Conservation (phyloP, 768 basidiomycete genomes). For the Daedaleopsis sinensis region DNA sequence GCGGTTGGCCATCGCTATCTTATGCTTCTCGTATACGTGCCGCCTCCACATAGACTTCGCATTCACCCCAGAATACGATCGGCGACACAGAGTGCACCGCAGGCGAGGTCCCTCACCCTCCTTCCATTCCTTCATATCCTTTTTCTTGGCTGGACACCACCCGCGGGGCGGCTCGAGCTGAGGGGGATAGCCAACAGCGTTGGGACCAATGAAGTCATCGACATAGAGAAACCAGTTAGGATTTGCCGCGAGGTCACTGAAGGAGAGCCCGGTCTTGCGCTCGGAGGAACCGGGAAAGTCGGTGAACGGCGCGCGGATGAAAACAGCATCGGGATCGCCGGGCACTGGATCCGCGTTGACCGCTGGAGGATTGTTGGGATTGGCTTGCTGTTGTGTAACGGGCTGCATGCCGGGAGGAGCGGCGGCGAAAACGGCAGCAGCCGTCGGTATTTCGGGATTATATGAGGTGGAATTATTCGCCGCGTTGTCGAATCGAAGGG, state of each 20-base stretch:
- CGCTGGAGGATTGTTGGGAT: slow-evolving; percentile 12
- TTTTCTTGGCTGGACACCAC: slow-evolving; percentile 88
- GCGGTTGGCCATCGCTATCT: slow-evolving; percentile 87
- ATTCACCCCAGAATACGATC: slow-evolving; percentile 84
- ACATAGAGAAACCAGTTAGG: slow-evolving; percentile 81
- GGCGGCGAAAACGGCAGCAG: not conserved
- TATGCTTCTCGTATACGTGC: slow-evolving; percentile 89
- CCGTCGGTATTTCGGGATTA: not conserved
- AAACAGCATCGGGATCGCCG: slow-evolving; percentile 65
- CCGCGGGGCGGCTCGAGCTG: slow-evolving; percentile 82
- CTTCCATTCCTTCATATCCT: slow-evolving; percentile 77
- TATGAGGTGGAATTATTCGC: not conserved
- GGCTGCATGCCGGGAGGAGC: slow-evolving; percentile 9
- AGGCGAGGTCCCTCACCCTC: slow-evolving; percentile 81
- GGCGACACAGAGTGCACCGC: slow-evolving; percentile 82
- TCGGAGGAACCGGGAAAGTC: slow-evolving; percentile 63
- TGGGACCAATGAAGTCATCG: slow-evolving; percentile 57
- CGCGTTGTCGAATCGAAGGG: not conserved
- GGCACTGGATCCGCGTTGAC: slow-evolving; percentile 57
- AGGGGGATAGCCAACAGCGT: slow-evolving; percentile 71
- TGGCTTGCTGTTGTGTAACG: not conserved
- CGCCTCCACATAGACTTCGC: slow-evolving; percentile 92
- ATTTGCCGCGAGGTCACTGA: slow-evolving; percentile 72
- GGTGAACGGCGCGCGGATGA: slow-evolving; percentile 76
- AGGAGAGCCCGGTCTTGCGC: slow-evolving; percentile 70